These are phyloP conservation scores for Sordariomycetes sp. DNA, from an alignment of 2,329 filamentous ascomycete genomes.

Conservation along the genomic window DNA sequence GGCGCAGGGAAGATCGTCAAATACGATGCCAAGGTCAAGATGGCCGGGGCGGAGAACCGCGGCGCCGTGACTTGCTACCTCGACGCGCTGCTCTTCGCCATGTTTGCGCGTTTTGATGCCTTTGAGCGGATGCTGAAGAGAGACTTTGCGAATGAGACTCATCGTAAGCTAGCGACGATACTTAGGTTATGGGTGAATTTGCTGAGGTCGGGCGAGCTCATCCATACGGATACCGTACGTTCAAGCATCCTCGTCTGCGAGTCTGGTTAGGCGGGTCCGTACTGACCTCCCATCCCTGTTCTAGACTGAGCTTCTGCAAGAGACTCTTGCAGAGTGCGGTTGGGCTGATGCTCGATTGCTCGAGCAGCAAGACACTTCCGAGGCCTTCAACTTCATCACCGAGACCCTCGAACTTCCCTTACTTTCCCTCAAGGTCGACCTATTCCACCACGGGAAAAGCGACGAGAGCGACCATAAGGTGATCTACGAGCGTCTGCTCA, in stretches of 20 bases:
- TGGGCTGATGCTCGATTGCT: slow-evolving; percentile 69
- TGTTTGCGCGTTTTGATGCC: slow-evolving; percentile 82
- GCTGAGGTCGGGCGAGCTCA: slow-evolving; percentile 70
- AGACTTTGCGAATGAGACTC: slow-evolving; percentile 54
- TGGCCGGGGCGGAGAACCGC: slow-evolving; percentile 80
- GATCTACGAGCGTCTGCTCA: slow-evolving; percentile 78
- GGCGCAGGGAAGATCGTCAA: slow-evolving; percentile 65
- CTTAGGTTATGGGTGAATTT: slow-evolving; percentile 89
- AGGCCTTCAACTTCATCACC: slow-evolving; percentile 91
- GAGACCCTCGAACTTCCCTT: slow-evolving; percentile 78
- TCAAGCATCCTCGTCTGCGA: neutral
- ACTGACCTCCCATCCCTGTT: neutral
- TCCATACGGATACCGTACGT: slow-evolving; percentile 70
- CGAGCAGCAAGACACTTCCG: slow-evolving; percentile 89
- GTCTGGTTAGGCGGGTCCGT: neutral
- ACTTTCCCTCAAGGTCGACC: slow-evolving; percentile 82
- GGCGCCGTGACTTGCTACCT: slow-evolving; percentile 87
- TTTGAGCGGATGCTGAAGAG: slow-evolving; percentile 82
- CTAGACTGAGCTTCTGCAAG: slow-evolving; percentile 71
- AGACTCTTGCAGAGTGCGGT: slow-evolving; percentile 70
- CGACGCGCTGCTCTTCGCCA: slow-evolving; percentile 82
- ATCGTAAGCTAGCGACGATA: slow-evolving; percentile 61
- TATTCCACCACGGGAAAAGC: slow-evolving; percentile 83
- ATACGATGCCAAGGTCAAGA: slow-evolving; percentile 56
- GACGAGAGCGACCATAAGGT: slow-evolving; percentile 87